Conservation (phyloP, 208 protist species). For the Porcisia deanei region DNA sequence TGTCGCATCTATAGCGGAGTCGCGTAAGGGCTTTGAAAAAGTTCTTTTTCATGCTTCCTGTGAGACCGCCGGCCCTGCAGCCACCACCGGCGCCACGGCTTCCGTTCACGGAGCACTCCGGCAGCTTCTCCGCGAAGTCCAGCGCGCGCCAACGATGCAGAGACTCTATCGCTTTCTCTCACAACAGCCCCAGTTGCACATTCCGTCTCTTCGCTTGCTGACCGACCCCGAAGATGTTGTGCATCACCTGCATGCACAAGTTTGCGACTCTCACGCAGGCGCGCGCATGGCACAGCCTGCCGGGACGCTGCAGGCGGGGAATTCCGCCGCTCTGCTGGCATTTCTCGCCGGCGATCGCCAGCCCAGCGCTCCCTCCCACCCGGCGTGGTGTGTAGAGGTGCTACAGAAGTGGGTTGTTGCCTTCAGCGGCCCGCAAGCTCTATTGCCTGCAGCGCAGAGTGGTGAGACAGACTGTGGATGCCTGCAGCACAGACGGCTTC, state of each 20-base stretch:
- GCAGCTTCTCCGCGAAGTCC: constrained; percentile 17
- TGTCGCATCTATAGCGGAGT: neutral
- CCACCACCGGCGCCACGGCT: neutral
- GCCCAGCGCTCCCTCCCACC: neutral
- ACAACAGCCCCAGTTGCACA: constrained; percentile 22
- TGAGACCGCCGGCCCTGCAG: neutral
- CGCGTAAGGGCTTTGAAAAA: neutral
- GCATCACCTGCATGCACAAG: neutral
- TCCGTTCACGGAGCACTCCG: constrained; percentile 16
- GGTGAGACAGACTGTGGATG: neutral
- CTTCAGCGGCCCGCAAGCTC: neutral
- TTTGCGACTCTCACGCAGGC: constrained; percentile 2
- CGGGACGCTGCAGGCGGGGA: neutral
- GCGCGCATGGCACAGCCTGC: too few relatives aligned
- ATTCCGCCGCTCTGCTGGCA: neutral
- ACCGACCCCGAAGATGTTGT: constrained; percentile 12
- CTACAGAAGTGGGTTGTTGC: constrained; percentile 16
- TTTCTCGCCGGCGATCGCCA: neutral
- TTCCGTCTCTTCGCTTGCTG: constrained; percentile 22
- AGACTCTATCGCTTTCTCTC: constrained; percentile 15
- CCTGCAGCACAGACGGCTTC: neutral
- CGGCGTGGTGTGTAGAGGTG: constrained; percentile 18
- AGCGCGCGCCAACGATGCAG: constrained; percentile 30
- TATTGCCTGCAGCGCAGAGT: neutral
- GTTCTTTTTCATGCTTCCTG: constrained; percentile 1